phyloP scores from a whole-genome alignment of 495 filamentous ascomycete species.

The Penicillium salamii region DNA sequence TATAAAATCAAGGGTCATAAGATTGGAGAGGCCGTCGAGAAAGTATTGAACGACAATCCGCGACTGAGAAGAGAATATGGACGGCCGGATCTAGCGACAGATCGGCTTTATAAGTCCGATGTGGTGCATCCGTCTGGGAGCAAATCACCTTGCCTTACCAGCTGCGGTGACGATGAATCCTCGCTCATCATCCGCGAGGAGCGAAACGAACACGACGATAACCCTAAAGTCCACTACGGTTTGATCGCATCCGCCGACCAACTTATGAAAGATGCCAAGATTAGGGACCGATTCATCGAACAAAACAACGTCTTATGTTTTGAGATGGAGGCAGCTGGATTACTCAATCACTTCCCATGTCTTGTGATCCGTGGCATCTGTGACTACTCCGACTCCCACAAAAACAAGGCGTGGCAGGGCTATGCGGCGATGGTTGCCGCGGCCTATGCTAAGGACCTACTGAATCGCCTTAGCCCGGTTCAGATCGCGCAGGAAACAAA shows the following conservation, averaged over 20 bases:
- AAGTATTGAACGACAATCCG: slow-evolving; percentile 15
- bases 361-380: slow-evolving; percentile 37
- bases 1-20: slow-evolving; percentile 16
- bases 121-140: slow-evolving; percentile 22
- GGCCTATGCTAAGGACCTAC: slow-evolving; percentile 23
- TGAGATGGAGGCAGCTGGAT: slow-evolving; percentile 42
- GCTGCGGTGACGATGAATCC: slow-evolving; percentile 23
- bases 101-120: slow-evolving; percentile 32
- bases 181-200: slow-evolving; percentile 20
- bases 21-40: slow-evolving; percentile 20
- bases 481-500: no score
- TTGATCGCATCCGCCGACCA: not conserved
- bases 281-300: no score
- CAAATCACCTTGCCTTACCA: slow-evolving; percentile 16
- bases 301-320: slow-evolving; percentile 11
- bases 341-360: slow-evolving; percentile 34
- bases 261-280: not conserved
- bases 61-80: slow-evolving; percentile 21
- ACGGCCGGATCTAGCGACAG: slow-evolving; percentile 24
- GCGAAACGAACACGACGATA: slow-evolving; percentile 20
- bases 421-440: slow-evolving; percentile 31
- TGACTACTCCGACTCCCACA: slow-evolving; percentile 39
- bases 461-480: no score
- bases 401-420: slow-evolving; percentile 32
- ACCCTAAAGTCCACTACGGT: not conserved